phyloP scores from a whole-genome alignment of 306 rosid genomes.

The Cucurbita argyrosperma region DNA sequence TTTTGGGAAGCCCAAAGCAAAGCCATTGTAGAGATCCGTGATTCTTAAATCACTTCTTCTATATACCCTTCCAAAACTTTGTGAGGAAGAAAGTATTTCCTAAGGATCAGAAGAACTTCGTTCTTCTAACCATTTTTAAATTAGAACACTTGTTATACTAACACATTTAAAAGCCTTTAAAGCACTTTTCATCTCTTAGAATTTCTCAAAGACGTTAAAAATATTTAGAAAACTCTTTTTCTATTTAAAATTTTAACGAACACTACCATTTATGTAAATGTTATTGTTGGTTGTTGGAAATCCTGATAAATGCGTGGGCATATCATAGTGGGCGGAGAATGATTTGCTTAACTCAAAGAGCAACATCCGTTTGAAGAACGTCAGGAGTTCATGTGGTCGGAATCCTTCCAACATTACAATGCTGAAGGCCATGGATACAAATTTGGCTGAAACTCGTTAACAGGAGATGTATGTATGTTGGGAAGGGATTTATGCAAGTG shows the following conservation, averaged over 20 bases:
- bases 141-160: too few relatives aligned
- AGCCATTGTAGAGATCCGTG: too few relatives aligned
- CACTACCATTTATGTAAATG: neutral
- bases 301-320: slow-evolving; percentile 91
- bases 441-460: slow-evolving; percentile 78
- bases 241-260: neutral
- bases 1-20: too few relatives aligned
- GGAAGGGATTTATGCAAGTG: slow-evolving; percentile 73
- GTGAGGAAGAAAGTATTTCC: too few relatives aligned
- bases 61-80: neutral
- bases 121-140: too few relatives aligned
- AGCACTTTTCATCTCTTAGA: neutral
- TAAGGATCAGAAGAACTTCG: too few relatives aligned
- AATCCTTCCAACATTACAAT: slow-evolving; percentile 44
- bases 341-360: slow-evolving; percentile 68
- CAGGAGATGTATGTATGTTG: slow-evolving; percentile 67
- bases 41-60: too few relatives aligned
- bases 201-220: neutral
- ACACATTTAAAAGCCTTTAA: too few relatives aligned
- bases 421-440: slow-evolving; percentile 85
- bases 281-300: slow-evolving; percentile 62
- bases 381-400: slow-evolving; percentile 58
- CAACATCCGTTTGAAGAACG: slow-evolving; percentile 72
- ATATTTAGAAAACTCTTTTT: neutral
- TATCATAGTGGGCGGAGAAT: slow-evolving; percentile 86